These are phyloP conservation scores for Yamadazyma phyllophila DNA, from an alignment of 805 yeast genomes.

Conservation along the genomic window DNA sequence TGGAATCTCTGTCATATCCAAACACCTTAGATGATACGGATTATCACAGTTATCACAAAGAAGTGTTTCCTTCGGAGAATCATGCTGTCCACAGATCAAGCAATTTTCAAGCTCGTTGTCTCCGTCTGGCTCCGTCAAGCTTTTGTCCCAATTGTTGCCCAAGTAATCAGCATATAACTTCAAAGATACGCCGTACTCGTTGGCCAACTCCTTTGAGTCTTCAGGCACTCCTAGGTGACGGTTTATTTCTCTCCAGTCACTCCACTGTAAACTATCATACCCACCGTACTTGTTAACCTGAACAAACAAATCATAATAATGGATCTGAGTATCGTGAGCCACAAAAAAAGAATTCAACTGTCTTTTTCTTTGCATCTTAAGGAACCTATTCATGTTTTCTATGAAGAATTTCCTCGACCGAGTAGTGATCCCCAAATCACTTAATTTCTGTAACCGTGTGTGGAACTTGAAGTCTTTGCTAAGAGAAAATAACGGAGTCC, in stretches of 20 bases:
- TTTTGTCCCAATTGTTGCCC: slow-evolving; percentile 20
- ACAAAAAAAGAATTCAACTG: slow-evolving; percentile 22
- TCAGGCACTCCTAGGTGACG: slow-evolving; percentile 20
- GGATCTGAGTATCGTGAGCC: slow-evolving; percentile 18
- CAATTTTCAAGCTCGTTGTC: slow-evolving; percentile 41
- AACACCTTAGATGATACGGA: slow-evolving; percentile 65
- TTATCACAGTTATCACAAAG: slow-evolving; percentile 75
- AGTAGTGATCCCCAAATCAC: slow-evolving; percentile 61
- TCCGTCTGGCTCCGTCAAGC: slow-evolving; percentile 31
- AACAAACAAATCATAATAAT: slow-evolving; percentile 40
- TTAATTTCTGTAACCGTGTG: slow-evolving; percentile 65
- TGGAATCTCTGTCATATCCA: slow-evolving; percentile 52
- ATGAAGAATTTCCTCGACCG: slow-evolving; percentile 62
- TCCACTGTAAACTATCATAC: slow-evolving; percentile 14
- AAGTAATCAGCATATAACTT: slow-evolving; percentile 34
- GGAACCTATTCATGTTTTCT: slow-evolving; percentile 58
- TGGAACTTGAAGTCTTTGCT: slow-evolving; percentile 58
- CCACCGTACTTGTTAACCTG: slow-evolving; percentile 29
- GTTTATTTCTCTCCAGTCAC: slow-evolving; percentile 25
- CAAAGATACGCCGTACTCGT: slow-evolving; percentile 24
- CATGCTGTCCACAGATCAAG: slow-evolving; percentile 46
- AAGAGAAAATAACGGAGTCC: slow-evolving; percentile 57
- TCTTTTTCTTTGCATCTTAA: slow-evolving; percentile 42
- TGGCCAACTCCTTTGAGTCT: slow-evolving; percentile 17
- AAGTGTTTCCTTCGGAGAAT: slow-evolving; percentile 47